Evolutionary conservation across 768 basidiomycete species (phyloP), one percentile per base, ranked within the genome.

Genomic region (Podaxis sp.): DNA sequence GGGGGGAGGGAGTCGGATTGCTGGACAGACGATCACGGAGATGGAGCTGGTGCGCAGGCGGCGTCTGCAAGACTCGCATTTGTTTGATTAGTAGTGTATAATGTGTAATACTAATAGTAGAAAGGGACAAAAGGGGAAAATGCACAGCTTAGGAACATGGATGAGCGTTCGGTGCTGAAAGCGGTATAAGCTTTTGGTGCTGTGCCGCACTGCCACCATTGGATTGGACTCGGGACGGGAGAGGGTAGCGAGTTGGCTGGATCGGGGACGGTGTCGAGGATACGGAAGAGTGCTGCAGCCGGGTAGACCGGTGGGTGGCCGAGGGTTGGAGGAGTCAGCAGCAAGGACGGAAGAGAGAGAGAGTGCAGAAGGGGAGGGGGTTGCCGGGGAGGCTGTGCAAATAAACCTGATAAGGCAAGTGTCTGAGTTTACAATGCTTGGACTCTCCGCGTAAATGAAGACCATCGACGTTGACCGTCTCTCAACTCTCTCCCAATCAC

Each of bases 31-130:
- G 46, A 92, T 91, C 61, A 82, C 83, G n/a, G 91, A 93, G 73
- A 82, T 78, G 19, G 91, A 92, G 73, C 72, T 94, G 71, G 88
- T 95, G 81, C 77, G 87, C 68, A 81, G 94, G 67, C 83, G 90
- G 57, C 83, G 93, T 68, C 71, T 95, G 71, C 77, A 95, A 57
- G 89, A 91, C 66, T 81, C 87, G 56, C 88, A 90, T 70, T 86
- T 89, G 55, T 87, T 81, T 69, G 79, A 80, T 64, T 76, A 75
- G 33, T 33, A 33, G 70, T 68, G 66, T 65, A 29, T 41, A 46
- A 53, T 63, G 61, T 49, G 57, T 63, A 65, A 66, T 19, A 4
- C 56, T 65, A 66, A 65, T 59, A 56, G 57, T 63, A 55, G 46
- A 49, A 52, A 63, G 46, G 29, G 17, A 50, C 55, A 58, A 9